Evolutionary conservation across 2,329 filamentous ascomycete species (phyloP), one percentile per base, ranked within the genome.

Genomic region (Cladosporium halotolerans): DNA sequence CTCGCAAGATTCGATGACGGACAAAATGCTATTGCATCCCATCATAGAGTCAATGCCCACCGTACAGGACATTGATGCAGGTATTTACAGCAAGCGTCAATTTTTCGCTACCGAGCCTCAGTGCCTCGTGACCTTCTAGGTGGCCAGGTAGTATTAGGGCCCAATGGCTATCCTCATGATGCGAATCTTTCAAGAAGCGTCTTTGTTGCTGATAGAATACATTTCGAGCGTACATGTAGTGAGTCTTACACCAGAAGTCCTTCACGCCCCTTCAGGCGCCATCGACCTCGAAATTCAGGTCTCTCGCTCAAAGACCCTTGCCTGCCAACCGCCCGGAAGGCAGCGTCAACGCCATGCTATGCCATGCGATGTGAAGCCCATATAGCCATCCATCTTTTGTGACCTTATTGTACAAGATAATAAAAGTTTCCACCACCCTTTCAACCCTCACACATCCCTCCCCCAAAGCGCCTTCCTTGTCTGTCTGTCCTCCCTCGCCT

Each of bases 381-480:
- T 28, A 28, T 28, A 28, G 23, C 23, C 23, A 28, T 28, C 32
- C 48, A 23, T 51, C 40, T 43, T 18, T 51, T 51, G 14, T 11
- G 43, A 40, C 14, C 18, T 39, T n/a, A 13, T 44, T 43, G 16
- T 32, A 31, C 31, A 33, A 38, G 44, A 7, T 51, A 32, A 44
- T 44, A 40, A 51, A 39, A 39, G 11, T 39, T 14, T 14, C 10
- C 3, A 39, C n/a, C 36, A 14, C 36, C 8, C 18, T n/a, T 28
- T 8, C 38, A 19, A 4, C 13, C 8, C 43, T 53, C 50, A 53
- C 11, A 16, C 50, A 68, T 82, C 81, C 62, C 73, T 74, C 45
- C 78, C 79, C 83, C 82, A 86, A 32, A 75, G 64, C 62, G 78
- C 78, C 73, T 78, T 81, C 69, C 83, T 79, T 66, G 79, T 73